Evolutionary conservation across 345 rosid species (phyloP), one percentile per base, ranked within the genome.

Genomic region (Adansonia digitata): DNA sequence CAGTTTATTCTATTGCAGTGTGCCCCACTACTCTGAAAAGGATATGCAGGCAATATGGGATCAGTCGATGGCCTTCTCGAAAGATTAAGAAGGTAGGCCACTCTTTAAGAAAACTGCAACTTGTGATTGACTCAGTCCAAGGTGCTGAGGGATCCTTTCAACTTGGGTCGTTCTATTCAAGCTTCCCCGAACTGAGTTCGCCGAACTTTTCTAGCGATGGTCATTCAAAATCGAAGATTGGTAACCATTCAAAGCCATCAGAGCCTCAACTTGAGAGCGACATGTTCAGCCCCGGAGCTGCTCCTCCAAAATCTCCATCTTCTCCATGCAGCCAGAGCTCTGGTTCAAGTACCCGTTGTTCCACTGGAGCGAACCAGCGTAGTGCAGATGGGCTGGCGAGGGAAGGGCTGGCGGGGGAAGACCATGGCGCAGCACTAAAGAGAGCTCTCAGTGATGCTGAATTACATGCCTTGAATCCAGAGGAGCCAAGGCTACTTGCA

Each of bases 51-150:
- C 94, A 88, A 73, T 92, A 94, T 49, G 98, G 98, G 18, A 91
- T 95, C 80, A 87, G 82, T 27, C 86, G 98, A 31, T 95, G 99
- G 98, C 99, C 98, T 17, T 92, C 98, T 40, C 86, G 98, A 60
- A 92, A 92, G 87, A 88, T 95, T 84, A 95, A 95, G 86, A 95
- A 95, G 86, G 99, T 95, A 48, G 95, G 94, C 35, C 97, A 90
- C 78, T 90, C 98, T 37, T 77, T 95, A 67, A 91, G 77, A 91
- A 95, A 95, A 78, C 95, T 95, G 74, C 98, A 95, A 75, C 88
- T 82, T 10, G 98, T 95, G 70, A 91, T 95, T 9, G 90, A 95
- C 78, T 87, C 99, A 1, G 99, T 95, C 56, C 94, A 91, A 86
- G 99, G 99, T 70, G 89, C 89, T 20, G 86, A 92, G 81, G 92